Base-by-base conservation (phyloP, 345 rosid species). In the Citrus mangshanensis region DNA sequence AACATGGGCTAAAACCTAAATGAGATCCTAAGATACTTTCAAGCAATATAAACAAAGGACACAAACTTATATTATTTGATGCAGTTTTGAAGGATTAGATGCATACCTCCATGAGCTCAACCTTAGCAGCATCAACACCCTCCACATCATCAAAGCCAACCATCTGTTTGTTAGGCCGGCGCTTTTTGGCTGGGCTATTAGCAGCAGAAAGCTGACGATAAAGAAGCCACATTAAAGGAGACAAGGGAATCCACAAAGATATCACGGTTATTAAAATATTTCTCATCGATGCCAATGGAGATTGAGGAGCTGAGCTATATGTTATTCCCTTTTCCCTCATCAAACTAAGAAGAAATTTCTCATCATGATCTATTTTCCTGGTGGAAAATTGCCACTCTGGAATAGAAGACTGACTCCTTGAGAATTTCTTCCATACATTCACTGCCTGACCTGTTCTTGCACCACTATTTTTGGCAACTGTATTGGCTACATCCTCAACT, bases 201-300 rank as follows among this genome's bases (percentile, higher is more conserved):
- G 93, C 90, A 73, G 94, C 90, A 61, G 97, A 93, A 81, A 93
- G 89, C 83, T 93, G 99, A 54, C 99, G 94, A 77, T 95, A 91
- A 70, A 95, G 90, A 82, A 93, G 95, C 99, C 99, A 95, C 96
- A 95, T 93, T 72, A 95, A 83, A 78, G 99, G 99, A 7, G 88
- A 90, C 42, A 95, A 85, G 60, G 98, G 99, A 78, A 93, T 91
- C 98, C 99, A 95, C 25, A 95, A 70, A 78, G 94, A 83, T 37
- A 93, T 90, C 35, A 95, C 88, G 2, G 93, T 93, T 66, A 93
- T 83, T 79, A 93, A 77, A 74, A 82, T 82, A 83, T 60, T 85
- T 86, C 98, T 90, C 83, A 95, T 84, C 7, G 97, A 84, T 89
- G 86, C 76, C 86, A 92, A 73, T 55, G 82, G 88, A 32, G 97